Conservation (phyloP, 2,329 filamentous ascomycete species). For the Calycina herbarum region DNA sequence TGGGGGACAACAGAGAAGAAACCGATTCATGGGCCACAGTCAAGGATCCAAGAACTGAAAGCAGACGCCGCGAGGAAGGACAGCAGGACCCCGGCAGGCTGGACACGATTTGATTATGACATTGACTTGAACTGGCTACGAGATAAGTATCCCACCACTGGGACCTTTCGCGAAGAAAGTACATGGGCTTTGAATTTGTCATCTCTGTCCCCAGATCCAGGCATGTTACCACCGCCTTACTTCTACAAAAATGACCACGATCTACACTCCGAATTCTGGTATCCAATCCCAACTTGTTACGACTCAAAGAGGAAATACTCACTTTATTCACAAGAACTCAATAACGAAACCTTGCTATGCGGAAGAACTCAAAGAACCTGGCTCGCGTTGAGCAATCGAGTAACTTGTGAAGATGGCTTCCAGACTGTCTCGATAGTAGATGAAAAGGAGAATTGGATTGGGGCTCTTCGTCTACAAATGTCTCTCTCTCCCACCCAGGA, state of each 20-base stretch:
- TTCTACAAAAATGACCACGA: not conserved
- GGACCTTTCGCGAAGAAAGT: too few species aligned
- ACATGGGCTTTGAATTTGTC: too few species aligned
- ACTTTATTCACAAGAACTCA: not conserved
- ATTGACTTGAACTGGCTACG: not conserved
- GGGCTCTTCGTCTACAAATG: not conserved
- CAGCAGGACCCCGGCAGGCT: not conserved
- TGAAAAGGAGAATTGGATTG: not conserved
- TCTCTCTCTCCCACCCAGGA: too few species aligned
- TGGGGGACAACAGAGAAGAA: not conserved
- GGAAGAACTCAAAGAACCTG: not conserved
- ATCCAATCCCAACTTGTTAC: not conserved
- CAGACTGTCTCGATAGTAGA: not conserved
- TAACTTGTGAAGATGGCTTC: not conserved
- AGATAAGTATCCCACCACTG: too few species aligned
- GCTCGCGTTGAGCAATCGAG: not conserved
- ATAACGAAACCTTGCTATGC: not conserved
- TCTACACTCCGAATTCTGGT: not conserved
- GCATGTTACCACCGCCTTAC: not conserved
- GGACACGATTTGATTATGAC: not conserved
- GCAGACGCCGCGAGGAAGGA: too few species aligned
- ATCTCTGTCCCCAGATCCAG: not conserved
- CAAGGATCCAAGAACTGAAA: too few species aligned
- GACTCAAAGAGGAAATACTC: not conserved
- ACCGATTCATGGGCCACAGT: not conserved